phyloP scores from a whole-genome alignment of 768 basidiomycete genomes.

The Tylopilus sp. region DNA sequence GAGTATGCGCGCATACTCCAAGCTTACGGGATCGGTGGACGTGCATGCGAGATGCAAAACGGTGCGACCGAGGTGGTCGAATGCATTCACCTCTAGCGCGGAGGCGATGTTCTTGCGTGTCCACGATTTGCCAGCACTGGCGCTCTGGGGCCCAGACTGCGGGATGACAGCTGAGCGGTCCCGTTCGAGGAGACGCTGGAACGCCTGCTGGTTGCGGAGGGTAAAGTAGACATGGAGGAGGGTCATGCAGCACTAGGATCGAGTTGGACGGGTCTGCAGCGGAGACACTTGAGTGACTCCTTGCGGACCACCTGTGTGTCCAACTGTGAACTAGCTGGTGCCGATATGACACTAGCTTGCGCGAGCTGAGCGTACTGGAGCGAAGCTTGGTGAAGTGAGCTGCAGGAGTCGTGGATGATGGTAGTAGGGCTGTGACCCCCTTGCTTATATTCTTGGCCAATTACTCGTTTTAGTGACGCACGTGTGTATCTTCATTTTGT shows the following conservation, averaged over 20 bases:
- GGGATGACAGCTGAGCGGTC: constrained; percentile 34
- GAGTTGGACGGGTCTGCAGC: constrained; percentile 16
- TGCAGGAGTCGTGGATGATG: too few species aligned
- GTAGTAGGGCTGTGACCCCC: too few species aligned
- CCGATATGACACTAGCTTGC: constrained; percentile 12
- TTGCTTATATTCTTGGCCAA: background rate
- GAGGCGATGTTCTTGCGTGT: constrained; percentile 41
- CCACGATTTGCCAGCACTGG: constrained; percentile 58
- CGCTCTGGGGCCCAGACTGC: constrained; percentile 31
- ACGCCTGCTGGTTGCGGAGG: constrained; percentile 69
- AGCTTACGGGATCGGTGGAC: constrained; percentile 52
- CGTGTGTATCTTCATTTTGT: constrained; percentile 6
- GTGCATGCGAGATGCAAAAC: constrained; percentile 81
- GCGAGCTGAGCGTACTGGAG: background rate
- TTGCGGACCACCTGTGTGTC: constrained; percentile 21
- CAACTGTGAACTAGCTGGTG: constrained; percentile 16
- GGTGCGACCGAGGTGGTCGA: constrained; percentile 70
- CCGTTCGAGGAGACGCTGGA: constrained; percentile 69
- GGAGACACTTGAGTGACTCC: constrained; percentile 27
- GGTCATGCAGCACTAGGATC: constrained; percentile 53
- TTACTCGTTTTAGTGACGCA: constrained; percentile 5
- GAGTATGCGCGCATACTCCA: constrained; percentile 76
- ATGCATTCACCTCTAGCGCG: constrained; percentile 60
- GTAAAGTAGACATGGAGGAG: constrained; percentile 75
- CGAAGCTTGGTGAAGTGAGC: background rate